Evolutionary conservation across 78 protist species (phyloP), one percentile per base, ranked within the genome.

Genomic region (Acrasis kona): DNA sequence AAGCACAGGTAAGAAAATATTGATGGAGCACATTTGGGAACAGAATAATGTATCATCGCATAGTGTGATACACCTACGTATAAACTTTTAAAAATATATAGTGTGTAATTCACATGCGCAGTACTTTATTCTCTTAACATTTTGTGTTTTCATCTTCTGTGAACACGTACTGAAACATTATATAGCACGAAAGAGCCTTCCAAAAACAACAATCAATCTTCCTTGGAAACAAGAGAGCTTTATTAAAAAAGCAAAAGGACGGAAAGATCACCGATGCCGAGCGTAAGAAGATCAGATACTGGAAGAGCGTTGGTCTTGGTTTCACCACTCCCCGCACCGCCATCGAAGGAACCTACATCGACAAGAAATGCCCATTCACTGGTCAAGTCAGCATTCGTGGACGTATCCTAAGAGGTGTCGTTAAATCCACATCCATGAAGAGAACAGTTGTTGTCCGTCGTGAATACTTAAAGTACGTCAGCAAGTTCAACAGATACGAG

Each of bases 321-420:
- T 89, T 96, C 98, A 87, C 83, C 87, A 92, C 99, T 67, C 99
- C 99, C 68, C 29, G 27, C 8, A 90, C 82, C 7, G 96, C 97
- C 89, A 77, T 82, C 61, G 92, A 93, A 71, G 96, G 95, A 8
- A 77, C 3, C 50, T 98, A 93, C 93, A 76, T 98, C 41, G 99
- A 98, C 95, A 94, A 95, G 90, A 98, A 98, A 91, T 98, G 99
- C 93, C 99, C 99, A 37, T 97, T 92, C 92, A 90, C 98, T 81
- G 91, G 98, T 42, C 74, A 88, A 68, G 99, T 97, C 42, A 61
- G 91, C 75, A 97, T 97, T 91, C 99, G 99, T 66, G 99, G 99
- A 41, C 91, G 96, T 72, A 85, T 97, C 85, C 80, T 98, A 74
- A 76, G 83, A 12, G 99, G 99, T 32, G 72, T 87, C 6, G 93